Conservation (phyloP, 345 rosid species). For the Turritis glabra region DNA sequence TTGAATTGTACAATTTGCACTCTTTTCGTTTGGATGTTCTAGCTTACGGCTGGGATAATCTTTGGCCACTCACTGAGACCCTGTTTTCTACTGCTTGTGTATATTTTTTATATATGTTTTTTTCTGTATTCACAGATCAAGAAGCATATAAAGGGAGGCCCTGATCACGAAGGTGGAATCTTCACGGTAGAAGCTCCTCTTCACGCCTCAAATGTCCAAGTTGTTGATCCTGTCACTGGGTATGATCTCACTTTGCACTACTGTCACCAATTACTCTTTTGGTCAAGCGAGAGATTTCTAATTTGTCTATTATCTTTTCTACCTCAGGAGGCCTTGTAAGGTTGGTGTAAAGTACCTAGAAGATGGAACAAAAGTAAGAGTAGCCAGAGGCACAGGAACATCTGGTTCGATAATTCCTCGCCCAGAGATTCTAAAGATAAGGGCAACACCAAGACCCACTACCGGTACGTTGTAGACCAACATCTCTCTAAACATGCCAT, state of each 20-base stretch:
- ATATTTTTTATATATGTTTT: not conserved
- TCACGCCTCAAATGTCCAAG: slow-evolving; percentile 94
- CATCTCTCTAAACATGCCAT: not conserved
- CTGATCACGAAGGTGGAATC: slow-evolving; percentile 95
- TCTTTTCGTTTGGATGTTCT: not conserved
- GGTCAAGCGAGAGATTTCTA: not conserved
- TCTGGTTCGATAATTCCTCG: slow-evolving; percentile 91
- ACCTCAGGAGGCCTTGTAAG: slow-evolving; percentile 80
- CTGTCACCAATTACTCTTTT: not conserved
- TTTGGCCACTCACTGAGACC: not conserved
- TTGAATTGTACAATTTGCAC: not conserved
- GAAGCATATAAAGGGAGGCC: slow-evolving; percentile 86
- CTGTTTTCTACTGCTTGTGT: not conserved
- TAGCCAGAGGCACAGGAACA: slow-evolving; percentile 82
- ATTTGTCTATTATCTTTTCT: not conserved
- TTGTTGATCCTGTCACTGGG: slow-evolving; percentile 94
- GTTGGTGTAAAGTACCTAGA: slow-evolving; percentile 79
- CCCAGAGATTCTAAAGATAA: slow-evolving; percentile 87
- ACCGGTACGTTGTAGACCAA: slow-evolving; percentile 47
- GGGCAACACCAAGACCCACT: slow-evolving; percentile 88
- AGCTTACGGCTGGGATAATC: not conserved
- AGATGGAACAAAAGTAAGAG: slow-evolving; percentile 98
- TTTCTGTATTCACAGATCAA: slow-evolving; percentile 55
- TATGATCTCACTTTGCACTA: slow-evolving; percentile 28
- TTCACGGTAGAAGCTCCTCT: slow-evolving; percentile 95